Evolutionary conservation across 495 filamentous ascomycete genomes (phyloP).

Genomic region (Darksidea phi): DNA sequence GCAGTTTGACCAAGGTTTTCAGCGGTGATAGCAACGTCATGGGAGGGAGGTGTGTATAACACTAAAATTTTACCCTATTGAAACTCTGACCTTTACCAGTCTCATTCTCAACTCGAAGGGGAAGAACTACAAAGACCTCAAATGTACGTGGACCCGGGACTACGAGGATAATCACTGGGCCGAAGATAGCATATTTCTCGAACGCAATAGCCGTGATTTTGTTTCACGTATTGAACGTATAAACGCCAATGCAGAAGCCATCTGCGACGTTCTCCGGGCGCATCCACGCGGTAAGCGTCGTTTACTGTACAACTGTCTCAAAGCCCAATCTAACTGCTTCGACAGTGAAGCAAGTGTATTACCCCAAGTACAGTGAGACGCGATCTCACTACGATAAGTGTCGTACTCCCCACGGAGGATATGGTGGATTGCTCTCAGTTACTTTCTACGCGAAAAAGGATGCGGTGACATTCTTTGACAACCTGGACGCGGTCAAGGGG

Average conservation of each 20-base stretch:
- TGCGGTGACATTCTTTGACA: constrained; percentile 80
- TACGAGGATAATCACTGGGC: constrained; percentile 92
- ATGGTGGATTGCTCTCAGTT: constrained; percentile 84
- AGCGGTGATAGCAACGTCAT: constrained; percentile 97
- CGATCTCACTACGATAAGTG: constrained; percentile 72
- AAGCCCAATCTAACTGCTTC: constrained; percentile 12
- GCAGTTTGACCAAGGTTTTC: constrained; percentile 94
- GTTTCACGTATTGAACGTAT: constrained; percentile 76
- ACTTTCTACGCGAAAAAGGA: constrained; percentile 70
- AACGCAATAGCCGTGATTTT: constrained; percentile 94
- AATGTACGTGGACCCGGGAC: constrained; percentile 56
- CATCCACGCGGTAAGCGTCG: constrained; percentile 52
- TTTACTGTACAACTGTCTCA: not conserved
- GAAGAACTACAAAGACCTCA: constrained; percentile 67
- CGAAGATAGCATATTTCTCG: constrained; percentile 90
- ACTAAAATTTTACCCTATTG: not conserved
- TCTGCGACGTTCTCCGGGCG: constrained; percentile 65
- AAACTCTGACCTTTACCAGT: constrained; percentile 44
- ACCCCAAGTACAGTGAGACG: constrained; percentile 76
- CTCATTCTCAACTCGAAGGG: constrained; percentile 79
- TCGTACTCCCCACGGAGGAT: constrained; percentile 73
- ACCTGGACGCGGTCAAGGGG: constrained; percentile 83
- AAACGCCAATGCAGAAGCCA: constrained; percentile 80
- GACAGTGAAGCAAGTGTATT: constrained; percentile 77
- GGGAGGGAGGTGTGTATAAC: constrained; percentile 65